Evolutionary conservation across 176 grass and related monocot genomes (phyloP).

Genomic region (Lolium multiflorum): DNA sequence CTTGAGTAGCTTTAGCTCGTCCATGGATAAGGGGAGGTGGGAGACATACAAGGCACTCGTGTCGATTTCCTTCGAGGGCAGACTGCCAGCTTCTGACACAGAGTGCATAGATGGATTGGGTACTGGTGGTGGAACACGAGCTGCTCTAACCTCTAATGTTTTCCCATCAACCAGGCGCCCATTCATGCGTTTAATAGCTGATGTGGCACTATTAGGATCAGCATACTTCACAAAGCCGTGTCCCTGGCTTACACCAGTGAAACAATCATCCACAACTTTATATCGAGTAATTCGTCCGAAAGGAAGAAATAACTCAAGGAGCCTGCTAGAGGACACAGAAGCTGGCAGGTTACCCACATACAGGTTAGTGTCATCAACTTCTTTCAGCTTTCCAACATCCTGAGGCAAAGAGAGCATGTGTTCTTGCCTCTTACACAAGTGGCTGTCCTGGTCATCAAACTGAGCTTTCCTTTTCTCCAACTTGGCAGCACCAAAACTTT

Average conservation of each 20-base stretch:
- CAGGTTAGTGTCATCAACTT: constrained; percentile 48
- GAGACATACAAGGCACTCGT: constrained; percentile 42
- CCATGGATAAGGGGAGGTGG: constrained; percentile 54
- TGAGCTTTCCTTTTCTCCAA: constrained; percentile 62
- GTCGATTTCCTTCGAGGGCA: constrained; percentile 40
- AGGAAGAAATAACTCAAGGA: constrained; percentile 59
- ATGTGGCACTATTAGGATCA: constrained; percentile 57
- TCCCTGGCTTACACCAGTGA: constrained; percentile 58
- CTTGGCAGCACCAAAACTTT: constrained; percentile 46
- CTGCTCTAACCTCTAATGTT: constrained; percentile 58
- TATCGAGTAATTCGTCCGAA: constrained; percentile 60
- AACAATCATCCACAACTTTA: constrained; percentile 56
- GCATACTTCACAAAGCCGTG: constrained; percentile 72
- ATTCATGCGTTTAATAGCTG: constrained; percentile 58
- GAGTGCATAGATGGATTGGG: constrained; percentile 30
- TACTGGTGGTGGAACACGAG: constrained; percentile 20
- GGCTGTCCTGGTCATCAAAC: constrained; percentile 48
- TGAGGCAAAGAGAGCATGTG: constrained; percentile 12
- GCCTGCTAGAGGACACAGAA: constrained; percentile 50
- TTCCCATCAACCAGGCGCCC: constrained; percentile 57
- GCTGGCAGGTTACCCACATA: constrained; percentile 54
- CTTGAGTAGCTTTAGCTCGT: constrained; percentile 36
- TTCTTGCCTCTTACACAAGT: constrained; percentile 46
- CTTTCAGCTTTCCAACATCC: constrained; percentile 29
- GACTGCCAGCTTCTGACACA: constrained; percentile 25